Percentiles rank a stretch among this genome's conserved stretches.
Evolutionary conservation across 805 yeast species (phyloP).

Genomic region (Ogataea methanolica): DNA sequence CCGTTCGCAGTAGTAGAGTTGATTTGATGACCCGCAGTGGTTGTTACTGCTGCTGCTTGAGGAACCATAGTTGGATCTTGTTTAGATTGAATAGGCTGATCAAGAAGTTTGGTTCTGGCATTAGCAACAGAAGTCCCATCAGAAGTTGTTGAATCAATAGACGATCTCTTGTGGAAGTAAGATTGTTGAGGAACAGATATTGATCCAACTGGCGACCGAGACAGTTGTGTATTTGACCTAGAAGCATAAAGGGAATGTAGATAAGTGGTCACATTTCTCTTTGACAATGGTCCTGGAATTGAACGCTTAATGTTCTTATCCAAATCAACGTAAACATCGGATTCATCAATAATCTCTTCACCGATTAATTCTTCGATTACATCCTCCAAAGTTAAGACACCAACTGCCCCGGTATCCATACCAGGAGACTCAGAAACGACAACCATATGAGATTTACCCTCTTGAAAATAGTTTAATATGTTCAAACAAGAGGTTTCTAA

Average conservation of each 20-base stretch:
- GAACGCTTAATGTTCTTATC: slow-evolving; percentile 79
- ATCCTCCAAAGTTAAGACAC: slow-evolving; percentile 91
- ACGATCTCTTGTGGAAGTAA: slow-evolving; percentile 14
- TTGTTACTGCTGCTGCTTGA: background rate
- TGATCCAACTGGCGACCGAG: background rate
- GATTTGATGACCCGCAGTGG: slow-evolving; percentile 7
- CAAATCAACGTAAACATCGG: slow-evolving; percentile 89
- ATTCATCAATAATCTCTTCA: slow-evolving; percentile 95
- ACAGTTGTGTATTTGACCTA: slow-evolving; percentile 7
- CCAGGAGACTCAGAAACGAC: slow-evolving; percentile 88
- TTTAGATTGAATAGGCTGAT: too few relatives aligned
- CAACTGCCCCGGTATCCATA: slow-evolving; percentile 70
- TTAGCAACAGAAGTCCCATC: background rate
- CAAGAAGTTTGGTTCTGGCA: too few relatives aligned
- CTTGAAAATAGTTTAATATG: slow-evolving; percentile 93
- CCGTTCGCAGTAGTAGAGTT: slow-evolving; percentile 26
- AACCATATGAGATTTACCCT: slow-evolving; percentile 97
- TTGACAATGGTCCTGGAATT: slow-evolving; percentile 71
- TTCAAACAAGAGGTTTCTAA: slow-evolving; percentile 90
- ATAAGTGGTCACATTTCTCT: slow-evolving; percentile 63
- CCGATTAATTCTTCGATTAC: slow-evolving; percentile 98
- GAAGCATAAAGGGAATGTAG: slow-evolving; percentile 52
- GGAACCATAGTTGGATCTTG: background rate
- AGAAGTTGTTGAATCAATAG: slow-evolving; percentile 9
- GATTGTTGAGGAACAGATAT: slow-evolving; percentile 6